These are phyloP conservation scores for Podospora pseudocomata DNA, from an alignment of 495 filamentous ascomycete species.

Conservation along the genomic window DNA sequence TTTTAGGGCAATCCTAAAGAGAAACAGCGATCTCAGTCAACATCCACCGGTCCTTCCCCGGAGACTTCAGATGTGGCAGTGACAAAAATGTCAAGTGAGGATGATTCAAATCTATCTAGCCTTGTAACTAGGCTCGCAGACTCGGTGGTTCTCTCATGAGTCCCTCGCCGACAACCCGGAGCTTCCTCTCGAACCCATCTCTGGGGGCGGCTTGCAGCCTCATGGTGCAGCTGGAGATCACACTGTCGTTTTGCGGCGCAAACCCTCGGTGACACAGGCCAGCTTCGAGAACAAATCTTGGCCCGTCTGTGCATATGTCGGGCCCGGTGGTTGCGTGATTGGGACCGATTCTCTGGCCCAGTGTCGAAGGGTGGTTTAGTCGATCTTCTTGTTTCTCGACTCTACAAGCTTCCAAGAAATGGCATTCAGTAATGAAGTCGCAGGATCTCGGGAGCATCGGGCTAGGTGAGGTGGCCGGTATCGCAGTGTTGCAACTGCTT, in stretches of 20 bases:
- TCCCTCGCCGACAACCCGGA: neutral
- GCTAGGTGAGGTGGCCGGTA: neutral
- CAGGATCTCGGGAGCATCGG: no score
- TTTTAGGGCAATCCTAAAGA: conserved; percentile 3
- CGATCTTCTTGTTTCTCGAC: neutral
- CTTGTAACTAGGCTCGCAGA: neutral
- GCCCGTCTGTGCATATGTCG: neutral
- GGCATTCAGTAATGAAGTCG: no score
- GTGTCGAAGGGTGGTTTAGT: neutral
- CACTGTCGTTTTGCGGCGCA: neutral
- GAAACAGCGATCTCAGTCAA: neutral
- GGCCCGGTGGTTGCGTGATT: no score
- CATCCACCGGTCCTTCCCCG: no score
- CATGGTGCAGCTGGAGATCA: neutral
- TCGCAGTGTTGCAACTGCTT: neutral
- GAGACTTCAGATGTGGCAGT: no score
- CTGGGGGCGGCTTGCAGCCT: neutral
- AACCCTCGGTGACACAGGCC: neutral
- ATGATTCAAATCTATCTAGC: no score
- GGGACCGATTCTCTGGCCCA: neutral
- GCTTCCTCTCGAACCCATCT: neutral
- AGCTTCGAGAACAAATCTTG: conserved; percentile 4
- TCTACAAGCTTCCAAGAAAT: neutral
- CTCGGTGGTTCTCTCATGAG: neutral
- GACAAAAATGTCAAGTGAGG: no score